Base-by-base conservation (phyloP, 768 basidiomycete species). In the Tylopilus sp. region DNA sequence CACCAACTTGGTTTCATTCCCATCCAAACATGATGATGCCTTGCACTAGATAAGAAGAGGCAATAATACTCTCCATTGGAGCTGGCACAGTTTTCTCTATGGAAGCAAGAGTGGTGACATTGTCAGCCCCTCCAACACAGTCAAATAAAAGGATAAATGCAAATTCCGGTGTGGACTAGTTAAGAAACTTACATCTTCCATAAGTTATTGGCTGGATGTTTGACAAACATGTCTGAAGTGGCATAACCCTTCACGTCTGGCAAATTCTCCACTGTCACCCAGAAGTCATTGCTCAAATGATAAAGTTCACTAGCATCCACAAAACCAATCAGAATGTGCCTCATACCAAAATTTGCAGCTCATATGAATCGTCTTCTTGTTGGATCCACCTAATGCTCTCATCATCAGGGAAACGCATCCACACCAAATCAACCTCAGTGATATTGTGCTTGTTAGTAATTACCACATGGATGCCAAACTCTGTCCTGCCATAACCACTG, bases 401-500 rank as follows among this genome's bases (percentile, higher is more conserved):
- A 8, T 56, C 52, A 0, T 69, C 60, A 2, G 58, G 54, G 2
- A 66, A 65, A 22, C 64, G 61, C 13, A 71, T 34, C 62, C 67
- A 76, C 4, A 72, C 61, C 68, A 71, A 78, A 10, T 67, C 62
- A 59, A 66, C 69, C 36, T 43, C 47, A 24, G 74, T 63, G 0
- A 19, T 11, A 1, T 55, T 45, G 37, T 10, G 24, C 3, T 55
- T 59, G n/a, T n/a, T n/a, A 17, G 58, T 42, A 0, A 58, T 24
- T 26, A 52, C 21, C 0, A 64, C 63, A 9, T 70, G 45, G 0
- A 55, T 44, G 11, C 71, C 64, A 31, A 69, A 63, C 52, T 78
- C 76, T 0, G 73, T 79, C n/a, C 50, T 59, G n/a, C 77, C 76
- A 44, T 77, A 78, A 0, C 69, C 38, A 2, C 64, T 48, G 11